A percentile compares a stretch with the other conserved stretches of the same genome.
Conservation (phyloP, 1,284 basidiomycete genomes). For the Puccinia polysora region DNA sequence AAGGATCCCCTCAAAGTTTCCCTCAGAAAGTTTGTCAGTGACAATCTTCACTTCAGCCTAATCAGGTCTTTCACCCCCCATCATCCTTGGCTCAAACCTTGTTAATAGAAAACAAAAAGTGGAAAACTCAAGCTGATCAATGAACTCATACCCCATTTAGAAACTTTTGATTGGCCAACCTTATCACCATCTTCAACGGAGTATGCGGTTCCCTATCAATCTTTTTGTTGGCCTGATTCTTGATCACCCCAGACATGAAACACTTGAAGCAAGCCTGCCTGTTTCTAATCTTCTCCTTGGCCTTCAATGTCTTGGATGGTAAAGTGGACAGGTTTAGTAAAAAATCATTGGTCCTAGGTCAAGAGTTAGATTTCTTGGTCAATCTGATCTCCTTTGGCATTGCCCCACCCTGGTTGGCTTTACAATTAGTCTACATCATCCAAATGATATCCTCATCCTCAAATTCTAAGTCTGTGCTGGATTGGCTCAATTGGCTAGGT, state of each 20-base stretch:
- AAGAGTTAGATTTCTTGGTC: no score
- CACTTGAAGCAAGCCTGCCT: conserved; percentile 77
- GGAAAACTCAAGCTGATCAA: no score
- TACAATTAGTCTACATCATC: conserved; percentile 80
- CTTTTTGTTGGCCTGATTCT: no score
- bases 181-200: no score
- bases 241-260: no score
- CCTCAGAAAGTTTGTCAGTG: conserved; percentile 77
- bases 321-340: conserved; percentile 97
- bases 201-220: no score
- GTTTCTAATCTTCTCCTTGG: conserved; percentile 87
- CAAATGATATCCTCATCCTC: conserved; percentile 78
- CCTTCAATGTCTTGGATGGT: conserved; percentile 97
- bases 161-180: conserved; percentile 94
- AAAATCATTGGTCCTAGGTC: conserved; percentile 88
- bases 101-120: not conserved
- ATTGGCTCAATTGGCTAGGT: no score
- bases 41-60: conserved; percentile 87
- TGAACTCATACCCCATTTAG: conserved; percentile 58
- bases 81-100: not conserved
- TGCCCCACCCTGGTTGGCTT: no score
- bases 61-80: conserved; percentile 65
- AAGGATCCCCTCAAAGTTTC: not conserved
- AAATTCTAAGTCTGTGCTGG: conserved; percentile 91
- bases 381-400: no score